Evolutionary conservation across 345 rosid genomes (phyloP).

Genomic region (Reutealis trisperma): DNA sequence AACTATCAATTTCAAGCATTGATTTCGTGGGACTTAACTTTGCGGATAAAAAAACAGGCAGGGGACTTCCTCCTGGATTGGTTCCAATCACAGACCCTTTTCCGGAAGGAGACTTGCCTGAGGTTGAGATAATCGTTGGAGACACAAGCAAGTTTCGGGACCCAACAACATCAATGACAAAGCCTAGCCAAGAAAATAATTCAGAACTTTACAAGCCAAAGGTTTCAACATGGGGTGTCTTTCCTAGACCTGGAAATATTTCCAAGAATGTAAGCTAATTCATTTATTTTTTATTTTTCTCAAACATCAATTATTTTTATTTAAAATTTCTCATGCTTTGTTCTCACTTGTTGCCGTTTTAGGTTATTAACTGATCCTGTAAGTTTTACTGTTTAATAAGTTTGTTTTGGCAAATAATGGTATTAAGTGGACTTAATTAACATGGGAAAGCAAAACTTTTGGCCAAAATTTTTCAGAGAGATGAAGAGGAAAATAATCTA

Average conservation of each 20-base stretch:
- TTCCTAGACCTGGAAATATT: slow-evolving; percentile 84
- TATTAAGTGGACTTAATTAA: neutral
- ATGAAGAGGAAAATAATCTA: neutral
- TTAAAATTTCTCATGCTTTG: too few relatives aligned
- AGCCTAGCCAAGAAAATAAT: slow-evolving; percentile 41
- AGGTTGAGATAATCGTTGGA: slow-evolving; percentile 89
- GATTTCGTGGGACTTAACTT: slow-evolving; percentile 82
- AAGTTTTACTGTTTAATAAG: neutral
- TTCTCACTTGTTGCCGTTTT: neutral
- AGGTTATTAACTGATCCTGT: neutral
- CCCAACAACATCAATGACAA: slow-evolving; percentile 22
- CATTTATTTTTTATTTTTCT: neutral
- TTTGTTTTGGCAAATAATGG: neutral
- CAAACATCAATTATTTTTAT: too few relatives aligned
- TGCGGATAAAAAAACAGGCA: slow-evolving; percentile 70
- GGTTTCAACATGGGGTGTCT: slow-evolving; percentile 95
- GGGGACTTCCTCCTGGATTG: slow-evolving; percentile 78
- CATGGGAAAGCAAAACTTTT: neutral
- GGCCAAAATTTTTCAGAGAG: neutral
- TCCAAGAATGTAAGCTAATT: slow-evolving; percentile 59
- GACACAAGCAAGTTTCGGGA: slow-evolving; percentile 58
- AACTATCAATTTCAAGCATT: slow-evolving; percentile 58
- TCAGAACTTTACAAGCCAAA: slow-evolving; percentile 71
- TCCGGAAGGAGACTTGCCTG: slow-evolving; percentile 61
- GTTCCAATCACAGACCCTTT: slow-evolving; percentile 57